These are phyloP conservation scores for Zanthoxylum bungeanum DNA, from an alignment of 345 rosid species.

Conservation along the genomic window DNA sequence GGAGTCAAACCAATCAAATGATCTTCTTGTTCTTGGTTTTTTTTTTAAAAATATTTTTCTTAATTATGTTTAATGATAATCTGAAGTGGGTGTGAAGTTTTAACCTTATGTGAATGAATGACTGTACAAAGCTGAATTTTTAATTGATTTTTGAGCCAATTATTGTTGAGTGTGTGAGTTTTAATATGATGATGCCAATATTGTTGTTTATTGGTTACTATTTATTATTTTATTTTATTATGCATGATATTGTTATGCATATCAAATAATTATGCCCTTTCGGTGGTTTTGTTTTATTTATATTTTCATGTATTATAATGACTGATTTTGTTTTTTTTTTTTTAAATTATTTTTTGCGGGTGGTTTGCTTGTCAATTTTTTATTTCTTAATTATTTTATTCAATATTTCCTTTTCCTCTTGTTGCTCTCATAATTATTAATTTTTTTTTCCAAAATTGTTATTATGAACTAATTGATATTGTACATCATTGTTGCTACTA, in stretches of 20 bases:
- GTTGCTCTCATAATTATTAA: not conserved
- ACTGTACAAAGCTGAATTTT: too few relatives aligned
- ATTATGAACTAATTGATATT: not conserved
- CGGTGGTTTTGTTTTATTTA: not conserved
- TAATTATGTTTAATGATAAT: constrained; percentile 19
- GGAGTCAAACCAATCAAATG: not conserved
- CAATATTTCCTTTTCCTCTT: not conserved
- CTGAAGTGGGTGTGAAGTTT: constrained; percentile 15
- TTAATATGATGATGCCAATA: too few relatives aligned
- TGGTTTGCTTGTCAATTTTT: not conserved
- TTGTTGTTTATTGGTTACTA: too few relatives aligned
- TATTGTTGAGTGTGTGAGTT: too few relatives aligned
- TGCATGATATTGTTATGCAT: not conserved
- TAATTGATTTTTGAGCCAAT: too few relatives aligned
- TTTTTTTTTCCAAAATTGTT: not conserved
- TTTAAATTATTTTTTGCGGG: not conserved
- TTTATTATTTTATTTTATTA: not conserved
- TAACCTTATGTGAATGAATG: not conserved
- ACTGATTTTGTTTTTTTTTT: not conserved
- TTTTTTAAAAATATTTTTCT: not conserved
- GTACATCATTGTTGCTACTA: not conserved
- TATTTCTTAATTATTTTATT: not conserved
- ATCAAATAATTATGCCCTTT: not conserved
- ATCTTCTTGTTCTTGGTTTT: not conserved
- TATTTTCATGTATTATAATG: not conserved